These are phyloP conservation scores for Wallacemonas sp. DNA, from an alignment of 208 protist species.

Conservation along the genomic window DNA sequence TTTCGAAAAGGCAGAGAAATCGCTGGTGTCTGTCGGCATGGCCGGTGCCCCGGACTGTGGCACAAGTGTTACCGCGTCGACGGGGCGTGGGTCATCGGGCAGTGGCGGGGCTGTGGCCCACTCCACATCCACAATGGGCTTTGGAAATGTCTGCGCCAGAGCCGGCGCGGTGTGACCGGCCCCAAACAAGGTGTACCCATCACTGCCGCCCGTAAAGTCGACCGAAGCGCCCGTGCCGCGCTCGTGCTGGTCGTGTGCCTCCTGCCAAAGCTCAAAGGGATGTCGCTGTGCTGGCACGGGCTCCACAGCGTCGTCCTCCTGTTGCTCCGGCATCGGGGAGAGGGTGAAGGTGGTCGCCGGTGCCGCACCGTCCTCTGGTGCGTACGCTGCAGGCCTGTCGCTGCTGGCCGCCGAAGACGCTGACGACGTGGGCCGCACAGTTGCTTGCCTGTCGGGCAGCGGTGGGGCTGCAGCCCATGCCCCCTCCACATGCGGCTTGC, in stretches of 20 bases:
- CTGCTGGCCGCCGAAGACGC: too few relatives aligned
- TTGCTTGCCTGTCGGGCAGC: too few relatives aligned
- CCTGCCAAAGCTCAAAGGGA: neutral
- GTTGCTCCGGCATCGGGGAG: too few relatives aligned
- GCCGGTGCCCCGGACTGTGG: neutral
- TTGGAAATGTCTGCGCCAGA: neutral
- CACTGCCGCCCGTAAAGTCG: too few relatives aligned
- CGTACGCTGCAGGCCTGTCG: too few relatives aligned
- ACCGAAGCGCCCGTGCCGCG: too few relatives aligned
- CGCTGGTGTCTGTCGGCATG: neutral
- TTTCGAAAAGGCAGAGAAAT: slow-evolving; percentile 3
- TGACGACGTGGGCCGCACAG: too few relatives aligned
- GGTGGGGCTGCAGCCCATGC: neutral
- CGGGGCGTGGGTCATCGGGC: neutral
- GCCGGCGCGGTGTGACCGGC: neutral
- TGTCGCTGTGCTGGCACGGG: too few relatives aligned
- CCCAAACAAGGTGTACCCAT: too few relatives aligned
- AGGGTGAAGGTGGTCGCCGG: too few relatives aligned
- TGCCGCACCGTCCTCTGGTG: too few relatives aligned
- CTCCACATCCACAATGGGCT: neutral
- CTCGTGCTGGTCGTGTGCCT: neutral
- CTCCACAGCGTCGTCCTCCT: too few relatives aligned
- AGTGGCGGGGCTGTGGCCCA: neutral
- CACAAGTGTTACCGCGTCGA: neutral
- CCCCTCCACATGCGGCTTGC: neutral